Percentiles rank a stretch among this genome's conserved stretches.
These are phyloP conservation scores for Chalara sp. DNA, from an alignment of 2,329 filamentous ascomycete genomes.

Conservation along the genomic window DNA sequence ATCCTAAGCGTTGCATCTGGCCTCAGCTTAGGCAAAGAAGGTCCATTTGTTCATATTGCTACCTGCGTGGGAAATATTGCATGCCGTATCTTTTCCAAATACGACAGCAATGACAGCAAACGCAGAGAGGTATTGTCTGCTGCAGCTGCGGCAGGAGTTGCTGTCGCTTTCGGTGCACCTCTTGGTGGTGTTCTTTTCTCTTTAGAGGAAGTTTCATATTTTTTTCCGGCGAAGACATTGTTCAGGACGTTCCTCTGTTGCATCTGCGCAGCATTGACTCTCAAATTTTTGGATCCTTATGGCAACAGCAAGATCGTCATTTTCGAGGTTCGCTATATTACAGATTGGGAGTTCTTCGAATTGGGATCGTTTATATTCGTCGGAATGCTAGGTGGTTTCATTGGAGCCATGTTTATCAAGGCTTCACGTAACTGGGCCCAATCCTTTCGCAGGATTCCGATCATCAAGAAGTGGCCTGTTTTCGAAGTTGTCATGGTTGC, in stretches of 20 bases:
- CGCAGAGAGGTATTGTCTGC: constrained; percentile 90
- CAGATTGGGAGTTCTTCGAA: constrained; percentile 94
- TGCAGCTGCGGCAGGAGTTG: constrained; percentile 83
- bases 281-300: constrained; percentile 95
- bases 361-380: constrained; percentile 78
- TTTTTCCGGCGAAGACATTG: constrained; percentile 94
- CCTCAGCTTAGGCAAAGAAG: constrained; percentile 84
- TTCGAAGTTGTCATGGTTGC: constrained; percentile 87
- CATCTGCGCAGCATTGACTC: constrained; percentile 81
- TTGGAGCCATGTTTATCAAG: constrained; percentile 94
- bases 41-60: constrained; percentile 95
- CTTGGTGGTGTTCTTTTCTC: constrained; percentile 88
- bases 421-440: constrained; percentile 85
- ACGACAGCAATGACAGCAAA: constrained; percentile 90
- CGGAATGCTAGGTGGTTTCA: constrained; percentile 74
- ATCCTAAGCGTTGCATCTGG: constrained; percentile 89
- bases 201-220: constrained; percentile 92
- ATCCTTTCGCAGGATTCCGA: constrained; percentile 71
- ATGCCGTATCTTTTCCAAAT: constrained; percentile 90
- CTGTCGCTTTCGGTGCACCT: constrained; percentile 90
- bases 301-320: constrained; percentile 94
- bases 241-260: constrained; percentile 99
- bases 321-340: constrained; percentile 85
- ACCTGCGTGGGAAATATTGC: constrained; percentile 93
- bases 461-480: constrained; percentile 78